phyloP scores from a whole-genome alignment of 2,329 filamentous ascomycete genomes.

The Ascochyta viciae-villosae region DNA sequence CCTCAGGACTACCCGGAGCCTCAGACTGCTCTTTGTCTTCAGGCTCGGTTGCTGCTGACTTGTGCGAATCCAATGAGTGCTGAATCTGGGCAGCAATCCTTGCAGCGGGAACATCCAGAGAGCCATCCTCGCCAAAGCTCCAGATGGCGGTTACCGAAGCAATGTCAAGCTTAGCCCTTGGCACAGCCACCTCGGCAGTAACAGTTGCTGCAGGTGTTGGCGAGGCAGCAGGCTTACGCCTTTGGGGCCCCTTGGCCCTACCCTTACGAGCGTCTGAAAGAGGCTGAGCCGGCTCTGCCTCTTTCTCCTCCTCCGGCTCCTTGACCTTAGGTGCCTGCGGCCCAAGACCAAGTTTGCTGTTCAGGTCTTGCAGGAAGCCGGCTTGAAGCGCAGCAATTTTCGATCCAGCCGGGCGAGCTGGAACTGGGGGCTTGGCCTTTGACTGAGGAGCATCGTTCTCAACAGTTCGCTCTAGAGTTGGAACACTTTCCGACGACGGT shows the following conservation, averaged over 20 bases:
- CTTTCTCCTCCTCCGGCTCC: constrained; percentile 65
- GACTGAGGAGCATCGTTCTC: constrained; percentile 51
- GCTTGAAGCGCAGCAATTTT: constrained; percentile 93
- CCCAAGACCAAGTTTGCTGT: constrained; percentile 85
- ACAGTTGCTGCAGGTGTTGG: constrained; percentile 56
- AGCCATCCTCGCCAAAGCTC: constrained; percentile 45
- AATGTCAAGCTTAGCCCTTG: constrained; percentile 34
- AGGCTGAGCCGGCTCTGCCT: constrained; percentile 75
- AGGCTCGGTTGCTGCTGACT: constrained; percentile 1
- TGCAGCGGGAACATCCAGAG: constrained; percentile 43
- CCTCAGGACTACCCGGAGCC: background rate
- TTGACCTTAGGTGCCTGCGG: constrained; percentile 82
- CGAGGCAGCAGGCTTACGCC: constrained; percentile 70
- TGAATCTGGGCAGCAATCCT: constrained; percentile 38
- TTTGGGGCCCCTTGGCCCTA: constrained; percentile 84
- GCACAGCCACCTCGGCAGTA: constrained; percentile 48
- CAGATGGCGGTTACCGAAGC: constrained; percentile 42
- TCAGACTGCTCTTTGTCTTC: background rate
- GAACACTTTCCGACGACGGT: constrained; percentile 51
- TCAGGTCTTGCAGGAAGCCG: constrained; percentile 91
- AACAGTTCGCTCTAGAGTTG: constrained; percentile 30
- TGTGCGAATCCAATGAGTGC: constrained; percentile 25
- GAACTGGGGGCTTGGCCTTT: constrained; percentile 85
- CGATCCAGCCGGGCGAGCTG: constrained; percentile 75
- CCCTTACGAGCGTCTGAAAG: constrained; percentile 89